These are phyloP conservation scores for Arthrobotrys conoides DNA, from an alignment of 2,329 filamentous ascomycete genomes.

Conservation along the genomic window DNA sequence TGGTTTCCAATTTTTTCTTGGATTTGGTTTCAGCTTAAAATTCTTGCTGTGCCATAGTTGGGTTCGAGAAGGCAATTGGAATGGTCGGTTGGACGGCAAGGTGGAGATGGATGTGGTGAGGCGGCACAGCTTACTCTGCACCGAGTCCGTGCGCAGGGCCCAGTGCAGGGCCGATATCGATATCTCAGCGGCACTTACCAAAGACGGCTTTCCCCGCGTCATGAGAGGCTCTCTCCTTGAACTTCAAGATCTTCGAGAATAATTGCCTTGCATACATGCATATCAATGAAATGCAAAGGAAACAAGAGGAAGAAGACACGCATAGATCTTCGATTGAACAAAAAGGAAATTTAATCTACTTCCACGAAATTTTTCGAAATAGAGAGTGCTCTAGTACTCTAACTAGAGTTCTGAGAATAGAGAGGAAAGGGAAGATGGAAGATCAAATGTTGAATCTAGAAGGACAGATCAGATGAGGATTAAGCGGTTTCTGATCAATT, in stretches of 20 bases:
- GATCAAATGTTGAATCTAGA: constrained; percentile 14
- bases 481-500: constrained; percentile 14
- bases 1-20: constrained; percentile 11
- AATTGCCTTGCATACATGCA: neutral
- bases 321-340: neutral
- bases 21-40: constrained; percentile 9
- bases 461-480: neutral
- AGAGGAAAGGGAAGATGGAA: neutral
- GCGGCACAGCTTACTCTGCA: constrained; percentile 9
- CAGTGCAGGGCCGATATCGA: constrained; percentile 1
- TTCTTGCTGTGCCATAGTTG: neutral
- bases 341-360: neutral
- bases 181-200: constrained; percentile 1
- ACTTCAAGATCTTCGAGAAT: constrained; percentile 9
- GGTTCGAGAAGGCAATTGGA: constrained; percentile 2
- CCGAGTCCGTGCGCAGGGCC: constrained; percentile 4
- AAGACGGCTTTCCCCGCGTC: constrained; percentile 11
- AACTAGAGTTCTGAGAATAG: constrained; percentile 1
- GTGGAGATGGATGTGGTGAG: neutral
- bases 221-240: neutral
- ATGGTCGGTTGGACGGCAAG: constrained; percentile 9
- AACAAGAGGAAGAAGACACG: neutral
- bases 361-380: too few relatives aligned
- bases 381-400: too few relatives aligned
- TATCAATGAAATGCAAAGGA: neutral